Evolutionary conservation across 495 filamentous ascomycete genomes (phyloP).

Genomic region (Penicillium argentinense): DNA sequence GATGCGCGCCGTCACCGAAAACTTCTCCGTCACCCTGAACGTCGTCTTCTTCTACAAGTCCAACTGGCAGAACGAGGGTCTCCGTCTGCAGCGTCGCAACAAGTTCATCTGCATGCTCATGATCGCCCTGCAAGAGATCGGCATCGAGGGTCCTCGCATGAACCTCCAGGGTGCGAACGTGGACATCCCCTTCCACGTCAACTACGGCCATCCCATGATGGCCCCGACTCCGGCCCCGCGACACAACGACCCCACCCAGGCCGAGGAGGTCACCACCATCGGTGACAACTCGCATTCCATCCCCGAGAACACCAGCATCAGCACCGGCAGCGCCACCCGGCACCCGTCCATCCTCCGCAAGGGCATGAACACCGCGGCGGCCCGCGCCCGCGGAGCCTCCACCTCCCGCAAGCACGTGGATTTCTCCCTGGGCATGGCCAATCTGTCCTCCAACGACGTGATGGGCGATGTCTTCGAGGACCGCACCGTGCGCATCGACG

Average conservation of each 20-base stretch:
- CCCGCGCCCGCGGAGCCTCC: slow-evolving; percentile 55
- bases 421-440: slow-evolving; percentile 71
- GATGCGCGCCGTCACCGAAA: slow-evolving; percentile 64
- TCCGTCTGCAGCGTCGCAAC: slow-evolving; percentile 87
- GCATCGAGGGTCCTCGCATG: slow-evolving; percentile 83
- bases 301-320: slow-evolving; percentile 30
- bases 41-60: slow-evolving; percentile 98
- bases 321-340: slow-evolving; percentile 25
- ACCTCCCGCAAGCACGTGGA: slow-evolving; percentile 64
- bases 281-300: slow-evolving; percentile 14
- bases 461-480: slow-evolving; percentile 71
- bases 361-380: slow-evolving; percentile 38
- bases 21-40: slow-evolving; percentile 78
- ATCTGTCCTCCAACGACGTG: slow-evolving; percentile 57
- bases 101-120: slow-evolving; percentile 95
- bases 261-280: slow-evolving; percentile 17
- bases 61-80: slow-evolving; percentile 89
- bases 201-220: slow-evolving; percentile 34
- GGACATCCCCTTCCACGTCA: slow-evolving; percentile 59
- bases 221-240: slow-evolving; percentile 12
- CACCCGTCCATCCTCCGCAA: slow-evolving; percentile 58
- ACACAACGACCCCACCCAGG: slow-evolving; percentile 14
- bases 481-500: slow-evolving; percentile 35
- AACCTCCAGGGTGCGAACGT: slow-evolving; percentile 67
- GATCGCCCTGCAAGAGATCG: slow-evolving; percentile 78